Conservation (phyloP, 2,329 filamentous ascomycete genomes). For the Metarhizium brunneum region DNA sequence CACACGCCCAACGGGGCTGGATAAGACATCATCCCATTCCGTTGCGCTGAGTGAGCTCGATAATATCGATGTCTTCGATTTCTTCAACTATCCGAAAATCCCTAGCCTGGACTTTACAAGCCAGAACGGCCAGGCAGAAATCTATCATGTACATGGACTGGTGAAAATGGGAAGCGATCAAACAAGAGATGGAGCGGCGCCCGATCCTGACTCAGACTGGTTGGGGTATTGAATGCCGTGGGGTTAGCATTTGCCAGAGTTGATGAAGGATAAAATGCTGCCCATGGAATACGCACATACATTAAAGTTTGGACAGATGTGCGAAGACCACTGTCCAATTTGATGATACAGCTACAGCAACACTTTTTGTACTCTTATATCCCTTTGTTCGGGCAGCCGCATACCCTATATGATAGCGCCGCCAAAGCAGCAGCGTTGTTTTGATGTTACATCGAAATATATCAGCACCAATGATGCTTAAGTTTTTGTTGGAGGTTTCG, state of each 20-base stretch:
- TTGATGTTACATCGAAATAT: too few relatives aligned
- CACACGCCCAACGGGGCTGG: slow-evolving; percentile 25
- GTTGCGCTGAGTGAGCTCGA: slow-evolving; percentile 31
- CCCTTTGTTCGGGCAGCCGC: too few relatives aligned
- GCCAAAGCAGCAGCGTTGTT: too few relatives aligned
- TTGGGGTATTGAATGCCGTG: slow-evolving; percentile 4
- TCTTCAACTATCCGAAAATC: slow-evolving; percentile 33
- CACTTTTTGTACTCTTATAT: too few relatives aligned
- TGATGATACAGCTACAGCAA: too few relatives aligned
- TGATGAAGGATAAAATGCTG: background rate
- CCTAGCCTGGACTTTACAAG: slow-evolving; percentile 8
- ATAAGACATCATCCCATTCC: slow-evolving; percentile 28
- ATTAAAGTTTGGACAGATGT: background rate
- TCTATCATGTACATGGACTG: slow-evolving; percentile 12
- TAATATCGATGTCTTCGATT: slow-evolving; percentile 35
- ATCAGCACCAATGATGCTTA: too few relatives aligned
- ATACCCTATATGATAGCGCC: background rate
- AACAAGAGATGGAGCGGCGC: slow-evolving; percentile 1
- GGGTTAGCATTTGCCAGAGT: background rate
- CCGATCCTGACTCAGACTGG: slow-evolving; percentile 13
- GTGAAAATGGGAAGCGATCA: background rate
- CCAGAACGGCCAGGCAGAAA: slow-evolving; percentile 13
- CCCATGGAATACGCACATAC: background rate
- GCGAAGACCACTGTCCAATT: background rate
- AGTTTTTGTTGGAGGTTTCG: too few relatives aligned